Base-by-base conservation (phyloP, 2,329 filamentous ascomycete species). In the Aspergillus amoenus region DNA sequence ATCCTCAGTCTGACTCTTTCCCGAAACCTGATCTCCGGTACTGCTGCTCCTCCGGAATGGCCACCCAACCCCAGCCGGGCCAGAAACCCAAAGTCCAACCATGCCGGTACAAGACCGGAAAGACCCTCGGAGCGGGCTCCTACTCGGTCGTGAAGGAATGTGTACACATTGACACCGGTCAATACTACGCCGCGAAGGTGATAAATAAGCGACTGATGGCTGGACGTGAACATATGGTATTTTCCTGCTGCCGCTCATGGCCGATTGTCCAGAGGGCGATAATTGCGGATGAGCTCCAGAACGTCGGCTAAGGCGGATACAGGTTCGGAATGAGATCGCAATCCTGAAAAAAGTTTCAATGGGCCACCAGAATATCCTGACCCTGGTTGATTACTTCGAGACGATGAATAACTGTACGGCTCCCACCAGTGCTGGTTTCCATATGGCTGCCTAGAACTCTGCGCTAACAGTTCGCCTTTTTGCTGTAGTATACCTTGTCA, bases 131-230 rank as follows among this genome's bases (percentile, higher is more conserved):
- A 62, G 93, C 94, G 34, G 94, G 94, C 63, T 97, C 93, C 56
- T 99, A 99, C 78, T 97, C 93, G 39, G 94, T 97, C 49, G 94
- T 99, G 62, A 97, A 97, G 76, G 94, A 99, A 79, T 99, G 94
- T 73, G 93, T 97, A 27, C 94, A 99, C 74, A 97, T 97, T 70
- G 93, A 97, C 68, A 97, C 94, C 0, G 93, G 93, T 45, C 87
- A 93, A 64, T 97, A 97, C 78, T 99, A 97, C 87, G 94, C 94
- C 27, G 93, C 94, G 61, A 99, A 99, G 76, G 94, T 99, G 62
- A 99, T 99, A 78, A 99, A 99, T 80, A 99, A 99, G 83, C 84
- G 93, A 57, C 81, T 99, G 65, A 99, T 99, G 94, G 90, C 92
- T 6, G 94, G 94, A 34, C 85, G 94, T 66, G 94, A 99, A 78